Percentiles rank a stretch among this genome's conserved stretches.
phyloP scores from a whole-genome alignment of 768 basidiomycete genomes.

The Tulasnella sp. region DNA sequence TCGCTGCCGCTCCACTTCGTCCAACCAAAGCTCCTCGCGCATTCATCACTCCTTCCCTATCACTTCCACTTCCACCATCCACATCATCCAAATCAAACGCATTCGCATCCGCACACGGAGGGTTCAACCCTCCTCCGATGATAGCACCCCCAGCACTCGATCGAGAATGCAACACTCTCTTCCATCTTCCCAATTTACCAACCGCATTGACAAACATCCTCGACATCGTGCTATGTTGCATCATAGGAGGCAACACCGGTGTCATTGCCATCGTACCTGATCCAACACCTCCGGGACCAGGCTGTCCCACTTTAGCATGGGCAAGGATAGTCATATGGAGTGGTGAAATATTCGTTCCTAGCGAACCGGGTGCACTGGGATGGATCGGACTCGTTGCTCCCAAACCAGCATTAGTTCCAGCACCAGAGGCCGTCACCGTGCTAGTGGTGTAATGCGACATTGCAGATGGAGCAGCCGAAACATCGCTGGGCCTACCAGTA shows the following conservation, averaged over 20 bases:
- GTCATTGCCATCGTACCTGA: too few relatives aligned
- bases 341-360: too few relatives aligned
- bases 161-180: conserved; percentile 41
- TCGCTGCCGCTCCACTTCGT: neutral
- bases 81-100: conserved; percentile 7
- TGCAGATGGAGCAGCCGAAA: too few relatives aligned
- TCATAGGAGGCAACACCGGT: conserved; percentile 34
- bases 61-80: conserved; percentile 3
- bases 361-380: too few relatives aligned
- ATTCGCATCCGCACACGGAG: neutral
- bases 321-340: conserved; percentile 37
- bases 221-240: conserved; percentile 52
- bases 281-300: conserved; percentile 28
- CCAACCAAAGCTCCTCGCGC: too few relatives aligned
- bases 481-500: too few relatives aligned
- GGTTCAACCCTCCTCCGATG: neutral
- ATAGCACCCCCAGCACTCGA: neutral
- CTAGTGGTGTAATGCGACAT: too few relatives aligned
- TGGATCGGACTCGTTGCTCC: too few relatives aligned
- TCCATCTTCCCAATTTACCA: conserved; percentile 71
- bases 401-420: too few relatives aligned
- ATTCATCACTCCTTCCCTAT: too few relatives aligned
- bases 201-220: conserved; percentile 71
- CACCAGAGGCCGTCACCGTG: too few relatives aligned
- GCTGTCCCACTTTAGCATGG: conserved; percentile 28